Percentiles rank a stretch among this genome's conserved stretches.
These are phyloP conservation scores for Teratosphaeria destructans DNA, from an alignment of 2,329 filamentous ascomycete genomes.

Conservation along the genomic window DNA sequence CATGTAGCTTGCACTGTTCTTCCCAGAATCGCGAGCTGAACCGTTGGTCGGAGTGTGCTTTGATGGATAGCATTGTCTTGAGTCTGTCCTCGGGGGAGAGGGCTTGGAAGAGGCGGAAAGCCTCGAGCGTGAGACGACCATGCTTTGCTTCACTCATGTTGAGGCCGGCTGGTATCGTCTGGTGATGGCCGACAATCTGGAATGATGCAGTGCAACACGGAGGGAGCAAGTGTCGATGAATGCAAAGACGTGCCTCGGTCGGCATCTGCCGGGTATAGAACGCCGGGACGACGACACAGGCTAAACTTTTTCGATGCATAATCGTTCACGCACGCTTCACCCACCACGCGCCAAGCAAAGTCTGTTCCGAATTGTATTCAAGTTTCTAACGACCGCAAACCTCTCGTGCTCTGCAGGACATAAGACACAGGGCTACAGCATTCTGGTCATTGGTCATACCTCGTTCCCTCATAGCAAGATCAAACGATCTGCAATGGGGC, in stretches of 20 bases:
- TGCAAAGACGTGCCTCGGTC: background rate
- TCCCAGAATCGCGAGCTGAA: slow-evolving; percentile 10
- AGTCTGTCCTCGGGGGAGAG: slow-evolving; percentile 15
- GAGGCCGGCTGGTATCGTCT: background rate
- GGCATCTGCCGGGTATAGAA: background rate
- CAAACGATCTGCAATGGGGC: background rate
- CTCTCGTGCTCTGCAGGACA: background rate
- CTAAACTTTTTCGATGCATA: background rate
- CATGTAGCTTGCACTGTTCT: slow-evolving; percentile 14
- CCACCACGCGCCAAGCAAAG: background rate
- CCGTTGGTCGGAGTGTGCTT: slow-evolving; percentile 3
- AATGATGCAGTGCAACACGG: background rate
- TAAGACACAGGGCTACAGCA: background rate
- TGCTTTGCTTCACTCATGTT: slow-evolving; percentile 1
- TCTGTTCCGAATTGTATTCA: background rate
- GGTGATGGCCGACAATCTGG: background rate
- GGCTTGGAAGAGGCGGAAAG: background rate
- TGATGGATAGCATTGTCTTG: slow-evolving; percentile 5
- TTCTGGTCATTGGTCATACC: background rate
- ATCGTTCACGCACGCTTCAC: background rate
- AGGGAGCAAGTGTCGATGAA: background rate
- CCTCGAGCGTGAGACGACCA: background rate
- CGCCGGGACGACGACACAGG: background rate
- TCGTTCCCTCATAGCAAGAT: background rate
- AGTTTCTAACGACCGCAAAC: background rate